Base-by-base conservation (phyloP, 2,329 filamentous ascomycete genomes). In the Ceratocystiopsis brevicomis region DNA sequence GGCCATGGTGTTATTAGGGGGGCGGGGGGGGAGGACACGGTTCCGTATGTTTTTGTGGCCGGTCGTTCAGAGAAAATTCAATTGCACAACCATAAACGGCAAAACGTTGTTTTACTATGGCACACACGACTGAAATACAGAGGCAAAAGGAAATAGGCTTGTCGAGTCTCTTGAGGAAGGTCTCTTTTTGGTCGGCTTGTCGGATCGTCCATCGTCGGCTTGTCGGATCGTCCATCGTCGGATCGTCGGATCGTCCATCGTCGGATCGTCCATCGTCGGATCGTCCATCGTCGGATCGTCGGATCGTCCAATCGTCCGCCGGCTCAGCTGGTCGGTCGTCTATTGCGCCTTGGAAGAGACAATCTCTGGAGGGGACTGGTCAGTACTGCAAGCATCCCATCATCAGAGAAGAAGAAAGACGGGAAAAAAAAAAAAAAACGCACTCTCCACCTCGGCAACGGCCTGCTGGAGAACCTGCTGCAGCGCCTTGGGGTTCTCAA, bases 401-500 rank as follows among this genome's bases (percentile, higher is more conserved):
- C n/a, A n/a, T n/a, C n/a, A n/a, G n/a, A n/a, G n/a, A n/a, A n/a
- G n/a, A n/a, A n/a, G n/a, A n/a, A n/a, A n/a, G n/a, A n/a, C n/a
- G 2, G 1, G 10, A 6, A 25, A 12, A 9, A 21, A 6, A 4
- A 16, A 17, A 12, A 33, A 15, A 30, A 33, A 58, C 64, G 54
- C 71, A 95, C 87, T 88, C 78, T 98, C 90, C 60, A 98, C 79
- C 65, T 98, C 90, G 51, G 81, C 68, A 58, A 98, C 76, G 64
- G 86, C 94, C 75, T 98, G 90, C 69, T 90, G 81, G 55, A 98
- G 78, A 58, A 98, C 95, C 71, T 95, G 86, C 73, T 95, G 85
- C 56, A 98, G 78, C 53, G 80, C 74, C 77, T 87, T 96, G 63
- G 92, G 90, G 75, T 82, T 95, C 75, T 95, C 84, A 47, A 98